Evolutionary conservation across 2,329 filamentous ascomycete species (phyloP).

Genomic region (Chaetomiaceae sp.): DNA sequence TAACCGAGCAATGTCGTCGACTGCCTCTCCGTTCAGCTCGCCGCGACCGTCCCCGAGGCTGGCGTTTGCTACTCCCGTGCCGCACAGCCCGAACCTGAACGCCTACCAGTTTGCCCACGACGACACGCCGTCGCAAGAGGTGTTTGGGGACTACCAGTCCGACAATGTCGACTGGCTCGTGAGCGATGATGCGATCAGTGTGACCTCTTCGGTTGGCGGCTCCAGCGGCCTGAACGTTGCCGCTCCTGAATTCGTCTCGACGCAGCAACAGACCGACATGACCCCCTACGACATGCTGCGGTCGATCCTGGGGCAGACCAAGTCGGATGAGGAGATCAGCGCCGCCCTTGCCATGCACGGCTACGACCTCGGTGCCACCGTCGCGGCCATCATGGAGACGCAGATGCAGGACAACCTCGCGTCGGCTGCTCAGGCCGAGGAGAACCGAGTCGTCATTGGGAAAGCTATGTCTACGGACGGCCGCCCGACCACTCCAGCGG

Average conservation of each 20-base stretch:
- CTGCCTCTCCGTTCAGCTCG: slow-evolving; percentile 86
- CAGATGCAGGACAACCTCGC: slow-evolving; percentile 55
- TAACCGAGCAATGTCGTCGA: slow-evolving; percentile 69
- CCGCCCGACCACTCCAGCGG: slow-evolving; percentile 71
- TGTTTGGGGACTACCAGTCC: slow-evolving; percentile 84
- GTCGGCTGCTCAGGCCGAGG: slow-evolving; percentile 38
- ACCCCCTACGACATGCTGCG: slow-evolving; percentile 96
- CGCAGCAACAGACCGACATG: slow-evolving; percentile 79
- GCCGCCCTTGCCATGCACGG: slow-evolving; percentile 81
- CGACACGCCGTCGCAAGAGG: slow-evolving; percentile 72
- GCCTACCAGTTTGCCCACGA: slow-evolving; percentile 92
- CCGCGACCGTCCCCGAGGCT: slow-evolving; percentile 89
- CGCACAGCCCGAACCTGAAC: slow-evolving; percentile 89
- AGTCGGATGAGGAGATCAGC: slow-evolving; percentile 91
- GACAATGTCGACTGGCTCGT: slow-evolving; percentile 98
- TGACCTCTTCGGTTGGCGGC: slow-evolving; percentile 67
- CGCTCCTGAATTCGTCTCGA: slow-evolving; percentile 70
- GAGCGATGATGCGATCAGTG: slow-evolving; percentile 77
- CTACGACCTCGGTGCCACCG: slow-evolving; percentile 89
- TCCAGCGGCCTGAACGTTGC: slow-evolving; percentile 71
- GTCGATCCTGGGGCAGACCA: slow-evolving; percentile 84
- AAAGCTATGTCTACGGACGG: slow-evolving; percentile 79
- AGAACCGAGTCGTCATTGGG: slow-evolving; percentile 58
- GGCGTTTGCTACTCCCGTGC: slow-evolving; percentile 80
- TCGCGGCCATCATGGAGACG: slow-evolving; percentile 88